Percentiles rank a stretch among this genome's conserved stretches.
Evolutionary conservation across 2,329 filamentous ascomycete species (phyloP).

Genomic region (Colletotrichum sp.): DNA sequence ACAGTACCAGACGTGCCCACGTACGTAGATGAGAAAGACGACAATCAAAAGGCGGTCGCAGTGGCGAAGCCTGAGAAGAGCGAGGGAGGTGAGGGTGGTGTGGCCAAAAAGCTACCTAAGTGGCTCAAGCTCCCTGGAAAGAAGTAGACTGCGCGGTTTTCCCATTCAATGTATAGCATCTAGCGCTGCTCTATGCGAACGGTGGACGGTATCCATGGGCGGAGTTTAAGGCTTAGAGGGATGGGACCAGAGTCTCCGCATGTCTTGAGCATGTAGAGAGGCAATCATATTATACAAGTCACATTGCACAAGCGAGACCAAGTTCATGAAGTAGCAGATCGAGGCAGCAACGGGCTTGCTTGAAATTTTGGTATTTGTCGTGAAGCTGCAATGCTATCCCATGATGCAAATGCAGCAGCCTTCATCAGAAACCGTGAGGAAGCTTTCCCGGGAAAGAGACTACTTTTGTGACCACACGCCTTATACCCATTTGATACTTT

Average conservation of each 20-base stretch:
- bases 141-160: constrained; percentile 53
- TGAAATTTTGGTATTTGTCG: constrained; percentile 38
- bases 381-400: constrained; percentile 34
- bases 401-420: constrained; percentile 26
- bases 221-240: background rate
- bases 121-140: constrained; percentile 76
- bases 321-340: background rate
- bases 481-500: constrained; percentile 34
- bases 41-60: constrained; percentile 29
- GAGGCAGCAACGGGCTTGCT: constrained; percentile 5
- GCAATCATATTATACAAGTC: background rate
- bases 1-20: constrained; percentile 63
- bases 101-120: constrained; percentile 62
- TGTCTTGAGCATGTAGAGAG: background rate
- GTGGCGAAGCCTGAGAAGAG: constrained; percentile 37
- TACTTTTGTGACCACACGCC: constrained; percentile 38
- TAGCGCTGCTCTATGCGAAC: background rate
- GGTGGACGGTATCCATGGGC: background rate
- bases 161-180: constrained; percentile 31
- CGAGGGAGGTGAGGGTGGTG: constrained; percentile 36
- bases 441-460: constrained; percentile 27
- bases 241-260: background rate
- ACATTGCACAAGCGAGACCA: background rate
- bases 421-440: constrained; percentile 31
- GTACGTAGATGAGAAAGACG: constrained; percentile 41